Base-by-base conservation (phyloP, 2,329 filamentous ascomycete genomes). In the Mollisiaceae sp. region DNA sequence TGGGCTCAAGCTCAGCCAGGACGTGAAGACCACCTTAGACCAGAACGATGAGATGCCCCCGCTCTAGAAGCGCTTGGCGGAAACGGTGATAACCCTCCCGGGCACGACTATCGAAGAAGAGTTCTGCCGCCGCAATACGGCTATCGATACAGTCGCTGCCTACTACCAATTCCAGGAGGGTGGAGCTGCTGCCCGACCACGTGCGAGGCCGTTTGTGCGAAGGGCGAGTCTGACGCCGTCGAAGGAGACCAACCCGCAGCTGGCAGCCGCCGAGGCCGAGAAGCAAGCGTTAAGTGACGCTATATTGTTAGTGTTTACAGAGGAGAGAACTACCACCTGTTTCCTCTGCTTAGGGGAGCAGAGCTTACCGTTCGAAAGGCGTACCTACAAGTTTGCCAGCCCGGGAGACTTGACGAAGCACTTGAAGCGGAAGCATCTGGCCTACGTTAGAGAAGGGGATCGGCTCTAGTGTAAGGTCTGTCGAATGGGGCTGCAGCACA, bases 131-230 rank as follows among this genome's bases (percentile, higher is more conserved):
- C 67, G 68, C 47, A 76, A 72, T 32, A 65, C 69, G 56, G 69
- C 72, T 56, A 75, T 77, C 57, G 60, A 76, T 70, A 62, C 65
- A 41, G 72, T 74, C 58, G 67, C 69, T 69, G 62, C 65, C 60
- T 75, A 75, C 65, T 71, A 62, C 66, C 41, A 65, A 59, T 69
- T 70, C 55, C 43, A 69, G 39, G 54, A 69, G 20, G 60, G 62
- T 20, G 56, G 65, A 68, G 62, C 65, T 65, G 62, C 39, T 68
- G 38, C 67, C 35, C 8, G 24, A 60, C 64, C 56, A 67, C 65
- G 63, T 56, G 58, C 36, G 47, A 69, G 64, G 55, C 50, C 59
- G 62, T 67, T 61, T 20, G 64, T 59, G 52, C 15, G 52, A 63
- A 9, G 22, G 47, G 27, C 65, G 43, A 67, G 60, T 68, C 62